Evolutionary conservation across 805 yeast species (phyloP).

Genomic region (Candida ipomoeae): DNA sequence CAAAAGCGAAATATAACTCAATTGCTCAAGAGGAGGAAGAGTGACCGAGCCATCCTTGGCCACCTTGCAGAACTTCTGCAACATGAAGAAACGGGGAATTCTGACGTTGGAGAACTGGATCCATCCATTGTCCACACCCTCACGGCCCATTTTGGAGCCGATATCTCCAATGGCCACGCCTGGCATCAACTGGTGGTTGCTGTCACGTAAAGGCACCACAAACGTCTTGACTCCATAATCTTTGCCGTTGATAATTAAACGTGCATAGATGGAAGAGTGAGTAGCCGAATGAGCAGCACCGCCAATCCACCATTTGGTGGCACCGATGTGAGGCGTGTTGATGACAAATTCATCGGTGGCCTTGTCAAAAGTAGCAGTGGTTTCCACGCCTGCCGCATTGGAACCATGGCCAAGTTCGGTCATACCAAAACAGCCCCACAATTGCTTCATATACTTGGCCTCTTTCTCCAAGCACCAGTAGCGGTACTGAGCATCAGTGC

Average conservation of each 20-base stretch:
- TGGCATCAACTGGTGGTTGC: conserved; percentile 39
- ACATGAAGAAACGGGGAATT: conserved; percentile 44
- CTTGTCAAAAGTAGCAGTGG: conserved; percentile 33
- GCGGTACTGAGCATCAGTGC: conserved; percentile 35
- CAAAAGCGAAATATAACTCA: conserved; percentile 40
- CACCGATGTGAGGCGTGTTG: conserved; percentile 46
- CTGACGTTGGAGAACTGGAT: conserved; percentile 42
- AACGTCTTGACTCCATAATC: conserved; percentile 47
- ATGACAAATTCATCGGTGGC: conserved; percentile 40
- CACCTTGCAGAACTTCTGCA: conserved; percentile 42
- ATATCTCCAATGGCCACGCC: conserved; percentile 45
- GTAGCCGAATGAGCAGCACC: conserved; percentile 48
- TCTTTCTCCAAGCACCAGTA: conserved; percentile 37
- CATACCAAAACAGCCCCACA: conserved; percentile 24
- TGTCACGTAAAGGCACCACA: conserved; percentile 44
- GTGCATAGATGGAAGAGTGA: conserved; percentile 38
- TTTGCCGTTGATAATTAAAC: conserved; percentile 40
- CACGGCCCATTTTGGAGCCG: conserved; percentile 48
- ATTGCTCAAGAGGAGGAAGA: conserved; percentile 44
- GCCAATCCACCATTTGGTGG: conserved; percentile 50
- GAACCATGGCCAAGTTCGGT: conserved; percentile 22
- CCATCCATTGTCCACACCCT: conserved; percentile 48
- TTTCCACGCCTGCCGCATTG: conserved; percentile 20
- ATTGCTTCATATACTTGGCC: conserved; percentile 29
- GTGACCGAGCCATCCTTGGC: conserved; percentile 36